Evolutionary conservation across 2,329 filamentous ascomycete species (phyloP), one percentile per base, ranked within the genome.

Genomic region (Ceratocystis huliohia): DNA sequence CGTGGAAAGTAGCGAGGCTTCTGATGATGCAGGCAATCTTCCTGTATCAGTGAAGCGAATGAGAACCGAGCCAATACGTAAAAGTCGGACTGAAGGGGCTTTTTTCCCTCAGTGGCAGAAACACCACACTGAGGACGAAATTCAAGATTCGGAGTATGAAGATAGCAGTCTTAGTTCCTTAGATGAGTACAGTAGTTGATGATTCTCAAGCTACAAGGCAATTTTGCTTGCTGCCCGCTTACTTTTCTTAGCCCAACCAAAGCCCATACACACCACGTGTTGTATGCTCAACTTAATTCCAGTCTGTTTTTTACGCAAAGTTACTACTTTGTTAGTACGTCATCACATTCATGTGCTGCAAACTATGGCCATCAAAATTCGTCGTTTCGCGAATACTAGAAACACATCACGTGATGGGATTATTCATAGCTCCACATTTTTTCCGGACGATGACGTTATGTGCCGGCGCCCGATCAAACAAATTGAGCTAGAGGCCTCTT

Each of bases 81-180:
- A n/a, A 5, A 37, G 5, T 5, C 10, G 2, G 28, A 30, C 17
- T 13, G 25, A 15, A 10, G 28, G 15, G 5, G 7, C 3, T 17
- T 33, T 13, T 37, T 6, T 2, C 17, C 28, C 17, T 3, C 6
- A 20, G 7, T 37, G 28, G 56, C 25, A 37, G 10, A 7, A 8
- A n/a, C 17, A 30, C 25, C 8, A n/a, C 41, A 28, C 25, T 2
- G 41, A 48, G 10, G 61, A 63, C 15, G 61, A 45, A 44, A 48
- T 63, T n/a, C 61, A 63, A 41, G 61, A 63, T 46, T 63, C 61
- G 2, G 41, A 63, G 41, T 33, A 63, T 30, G 61, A 63, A 41
- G 61, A 63, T 48, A 17, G 13, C 3, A 6, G 22, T 8, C 1
- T 5, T 30, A 41, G 30, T n/a, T 37, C 25, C n/a, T 63, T 25